Conservation (phyloP, 768 basidiomycete genomes). For the Suillus weaverae region DNA sequence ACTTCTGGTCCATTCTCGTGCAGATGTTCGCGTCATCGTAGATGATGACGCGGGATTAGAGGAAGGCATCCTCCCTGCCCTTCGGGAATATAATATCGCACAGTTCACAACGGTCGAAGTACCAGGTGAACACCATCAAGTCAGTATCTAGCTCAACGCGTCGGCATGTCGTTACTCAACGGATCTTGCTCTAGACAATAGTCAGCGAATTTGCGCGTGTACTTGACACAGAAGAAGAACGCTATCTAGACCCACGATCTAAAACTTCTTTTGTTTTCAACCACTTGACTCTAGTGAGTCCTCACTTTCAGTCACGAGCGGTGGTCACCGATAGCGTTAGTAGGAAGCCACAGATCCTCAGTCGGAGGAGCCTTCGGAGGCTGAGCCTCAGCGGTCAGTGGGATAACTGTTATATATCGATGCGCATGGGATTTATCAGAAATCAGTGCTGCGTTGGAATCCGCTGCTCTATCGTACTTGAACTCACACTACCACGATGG, state of each 20-base stretch:
- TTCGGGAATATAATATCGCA: constrained; percentile 82
- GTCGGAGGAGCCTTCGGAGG: constrained; percentile 55
- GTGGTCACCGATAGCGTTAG: constrained; percentile 12
- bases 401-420: background rate
- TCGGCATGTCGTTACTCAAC: constrained; percentile 7
- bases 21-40: constrained; percentile 90
- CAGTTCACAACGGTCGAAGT: constrained; percentile 89
- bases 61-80: constrained; percentile 70
- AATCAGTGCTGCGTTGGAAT: constrained; percentile 67
- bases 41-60: constrained; percentile 84
- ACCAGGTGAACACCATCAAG: constrained; percentile 75
- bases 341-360: constrained; percentile 81
- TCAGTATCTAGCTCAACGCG: constrained; percentile 32
- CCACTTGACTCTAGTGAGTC: constrained; percentile 71
- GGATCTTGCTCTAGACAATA: constrained; percentile 58
- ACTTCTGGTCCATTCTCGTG: constrained; percentile 15
- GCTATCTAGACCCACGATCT: constrained; percentile 84
- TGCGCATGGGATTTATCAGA: background rate
- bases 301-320: constrained; percentile 29
- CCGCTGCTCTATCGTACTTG: constrained; percentile 65
- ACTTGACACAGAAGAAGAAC: constrained; percentile 47
- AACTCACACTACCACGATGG: constrained; percentile 83
- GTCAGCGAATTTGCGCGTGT: constrained; percentile 72
- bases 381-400: constrained; percentile 76
- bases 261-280: constrained; percentile 81